Base-by-base conservation (phyloP, 805 yeast genomes). In the Pachysolen tannophilus region DNA sequence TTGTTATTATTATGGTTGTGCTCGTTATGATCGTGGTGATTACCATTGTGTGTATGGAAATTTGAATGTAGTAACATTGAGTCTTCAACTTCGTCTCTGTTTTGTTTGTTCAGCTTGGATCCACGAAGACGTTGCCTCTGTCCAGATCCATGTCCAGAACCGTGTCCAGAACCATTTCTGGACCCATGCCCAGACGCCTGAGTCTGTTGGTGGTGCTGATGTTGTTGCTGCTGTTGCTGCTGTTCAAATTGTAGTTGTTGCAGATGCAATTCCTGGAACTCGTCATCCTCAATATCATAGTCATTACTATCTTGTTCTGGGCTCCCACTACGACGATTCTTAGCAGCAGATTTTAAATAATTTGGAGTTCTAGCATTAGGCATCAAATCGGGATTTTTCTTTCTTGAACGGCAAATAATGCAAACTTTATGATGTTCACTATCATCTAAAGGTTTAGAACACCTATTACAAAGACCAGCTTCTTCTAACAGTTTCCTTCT, bases 391-490 rank as follows among this genome's bases (percentile, higher is more conserved):
- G 34, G 32, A 16, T 63, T 62, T 56, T 69, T 74, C 60, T 75
- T 71, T 46, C 74, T 57, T 42, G 58, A 62, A 30, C 84, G 61
- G 49, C 85, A 78, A 20, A 46, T 49, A 8, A 47, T 36, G 48
- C 85, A 78, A 14, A 75, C 78, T 52, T 78, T 78, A 47, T 69
- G 74, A 28, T 65, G 67, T 20, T 67, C 72, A 3, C 51, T 60
- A 1, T 61, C 60, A n/a, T 50, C 55, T 40, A 77, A 52, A 0
- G 63, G 57, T 38, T 60, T 60, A 4, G 80, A 77, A 54, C 84
- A 78, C 35, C 84, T 62, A 47, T 75, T 76, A 48, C 84, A 78
- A 35, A 69, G 65, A 10, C 82, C 82, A 45, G 63, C 54, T 39
- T 65, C 66, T 47, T 76, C 83, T 40, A 78, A 53, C 33, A 67